phyloP scores from a whole-genome alignment of 2,329 filamentous ascomycete species.

The Fusarium sp. region DNA sequence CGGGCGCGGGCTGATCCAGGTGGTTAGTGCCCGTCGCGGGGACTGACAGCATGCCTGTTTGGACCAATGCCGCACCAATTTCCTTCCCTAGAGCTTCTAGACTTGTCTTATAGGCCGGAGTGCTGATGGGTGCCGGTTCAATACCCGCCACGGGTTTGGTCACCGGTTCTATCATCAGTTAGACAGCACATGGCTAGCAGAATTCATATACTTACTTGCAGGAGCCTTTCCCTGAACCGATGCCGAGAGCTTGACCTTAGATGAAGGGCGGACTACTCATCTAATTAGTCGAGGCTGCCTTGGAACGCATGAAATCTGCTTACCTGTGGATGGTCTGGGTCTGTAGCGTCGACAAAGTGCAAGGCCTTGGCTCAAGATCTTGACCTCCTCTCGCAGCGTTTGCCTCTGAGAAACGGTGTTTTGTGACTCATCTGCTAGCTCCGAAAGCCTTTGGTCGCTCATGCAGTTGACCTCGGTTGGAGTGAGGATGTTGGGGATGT shows the following conservation, averaged over 20 bases:
- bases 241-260: neutral
- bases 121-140: neutral
- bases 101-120: neutral
- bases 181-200: neutral
- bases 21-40: neutral
- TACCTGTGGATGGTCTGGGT: constrained; percentile 24
- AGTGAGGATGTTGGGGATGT: constrained; percentile 56
- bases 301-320: neutral
- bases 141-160: neutral
- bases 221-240: neutral
- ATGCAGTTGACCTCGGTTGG: constrained; percentile 36
- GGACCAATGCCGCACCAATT: neutral
- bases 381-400: constrained; percentile 17
- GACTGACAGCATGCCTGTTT: neutral
- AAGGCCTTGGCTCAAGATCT: constrained; percentile 17
- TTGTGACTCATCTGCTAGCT: constrained; percentile 20
- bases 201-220: neutral
- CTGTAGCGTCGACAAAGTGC: constrained; percentile 12
- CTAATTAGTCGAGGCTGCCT: neutral
- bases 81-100: neutral
- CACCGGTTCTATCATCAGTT: neutral
- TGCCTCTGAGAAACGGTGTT: constrained; percentile 11
- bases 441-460: constrained; percentile 16
- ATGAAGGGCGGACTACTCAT: constrained; percentile 3
- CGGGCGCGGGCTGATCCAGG: neutral